Conservation (phyloP, 2,329 filamentous ascomycete genomes). For the Fusarium pininemorale region DNA sequence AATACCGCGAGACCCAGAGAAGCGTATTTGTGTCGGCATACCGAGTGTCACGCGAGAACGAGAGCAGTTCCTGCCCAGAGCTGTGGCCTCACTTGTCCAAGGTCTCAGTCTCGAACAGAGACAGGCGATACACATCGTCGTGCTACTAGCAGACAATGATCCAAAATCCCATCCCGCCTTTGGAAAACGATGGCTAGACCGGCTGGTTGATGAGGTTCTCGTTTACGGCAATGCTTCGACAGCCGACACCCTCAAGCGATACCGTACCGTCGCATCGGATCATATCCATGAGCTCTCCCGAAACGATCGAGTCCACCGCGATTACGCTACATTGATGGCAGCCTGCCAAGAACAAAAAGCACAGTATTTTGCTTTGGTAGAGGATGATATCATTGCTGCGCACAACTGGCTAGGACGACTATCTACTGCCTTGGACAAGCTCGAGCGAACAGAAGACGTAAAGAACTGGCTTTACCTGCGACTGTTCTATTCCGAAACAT, state of each 20-base stretch:
- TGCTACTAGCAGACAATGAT: constrained; percentile 44
- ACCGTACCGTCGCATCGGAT: not conserved
- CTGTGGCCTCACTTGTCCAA: constrained; percentile 44
- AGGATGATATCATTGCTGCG: constrained; percentile 47
- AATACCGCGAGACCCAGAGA: not conserved
- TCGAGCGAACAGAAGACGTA: constrained; percentile 34
- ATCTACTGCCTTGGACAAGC: not conserved
- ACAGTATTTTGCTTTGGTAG: constrained; percentile 45
- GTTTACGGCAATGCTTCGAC: constrained; percentile 31
- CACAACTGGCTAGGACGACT: constrained; percentile 44
- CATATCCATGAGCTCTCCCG: not conserved
- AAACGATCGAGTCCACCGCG: constrained; percentile 41
- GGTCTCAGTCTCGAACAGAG: constrained; percentile 42
- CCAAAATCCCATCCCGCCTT: constrained; percentile 42
- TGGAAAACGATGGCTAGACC: constrained; percentile 42
- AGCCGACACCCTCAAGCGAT: rapidly evolving
- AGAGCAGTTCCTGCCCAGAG: constrained; percentile 39
- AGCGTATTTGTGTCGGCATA: constrained; percentile 40
- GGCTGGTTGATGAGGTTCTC: constrained; percentile 43
- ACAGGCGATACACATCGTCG: constrained; percentile 38
- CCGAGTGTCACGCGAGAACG: constrained; percentile 41
- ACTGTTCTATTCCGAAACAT: constrained; percentile 48
- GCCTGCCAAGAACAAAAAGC: constrained; percentile 35
- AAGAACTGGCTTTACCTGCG: constrained; percentile 46
- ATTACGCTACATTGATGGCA: constrained; percentile 42